A percentile compares a stretch with the other conserved stretches of the same genome.
Evolutionary conservation across 805 yeast genomes (phyloP).

Genomic region (Babjeviella inositovora): DNA sequence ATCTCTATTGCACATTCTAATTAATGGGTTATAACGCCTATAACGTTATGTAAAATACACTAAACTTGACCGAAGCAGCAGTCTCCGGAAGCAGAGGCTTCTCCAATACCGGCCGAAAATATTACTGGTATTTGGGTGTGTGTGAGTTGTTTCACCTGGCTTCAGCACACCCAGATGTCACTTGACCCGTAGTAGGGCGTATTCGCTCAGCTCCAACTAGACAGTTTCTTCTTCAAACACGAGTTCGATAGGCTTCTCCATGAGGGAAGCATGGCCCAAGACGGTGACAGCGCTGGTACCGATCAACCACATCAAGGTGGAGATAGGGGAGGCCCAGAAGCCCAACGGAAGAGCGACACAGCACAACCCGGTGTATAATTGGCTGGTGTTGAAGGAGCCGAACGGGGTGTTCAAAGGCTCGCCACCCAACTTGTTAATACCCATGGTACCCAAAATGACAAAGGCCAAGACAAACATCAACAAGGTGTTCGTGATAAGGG

Average conservation of each 20-base stretch:
- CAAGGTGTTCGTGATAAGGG: constrained; percentile 72
- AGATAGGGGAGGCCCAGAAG: constrained; percentile 75
- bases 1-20: too few relatives aligned
- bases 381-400: constrained; percentile 58
- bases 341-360: constrained; percentile 70
- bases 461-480: constrained; percentile 71
- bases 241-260: constrained; percentile 93
- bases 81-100: too few relatives aligned
- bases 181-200: too few relatives aligned
- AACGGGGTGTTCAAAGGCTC: constrained; percentile 67
- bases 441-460: constrained; percentile 58
- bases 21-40: too few relatives aligned
- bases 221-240: constrained; percentile 72
- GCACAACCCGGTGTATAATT: constrained; percentile 70
- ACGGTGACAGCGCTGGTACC: constrained; percentile 74
- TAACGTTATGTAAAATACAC: too few relatives aligned
- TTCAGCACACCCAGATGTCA: too few relatives aligned
- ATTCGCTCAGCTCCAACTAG: constrained; percentile 14
- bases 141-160: too few relatives aligned
- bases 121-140: too few relatives aligned
- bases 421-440: constrained; percentile 69
- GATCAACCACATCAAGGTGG: constrained; percentile 82
- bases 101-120: too few relatives aligned
- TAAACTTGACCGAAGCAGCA: too few relatives aligned
- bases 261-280: constrained; percentile 71